Conservation (phyloP, 177 flowering plant genomes). For the Telopea speciosissima region DNA sequence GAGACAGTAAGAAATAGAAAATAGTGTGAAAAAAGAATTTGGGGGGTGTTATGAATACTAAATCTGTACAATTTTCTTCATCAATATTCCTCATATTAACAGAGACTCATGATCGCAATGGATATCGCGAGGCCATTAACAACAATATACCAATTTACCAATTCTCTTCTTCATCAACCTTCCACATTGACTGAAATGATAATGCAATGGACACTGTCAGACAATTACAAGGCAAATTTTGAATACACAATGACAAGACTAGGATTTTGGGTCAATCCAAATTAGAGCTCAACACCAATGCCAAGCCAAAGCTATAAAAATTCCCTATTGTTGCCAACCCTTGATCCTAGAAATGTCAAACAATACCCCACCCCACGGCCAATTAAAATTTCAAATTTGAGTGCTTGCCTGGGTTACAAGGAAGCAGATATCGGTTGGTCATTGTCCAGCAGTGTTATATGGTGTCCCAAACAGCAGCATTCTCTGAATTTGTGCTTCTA, state of each 20-base stretch:
- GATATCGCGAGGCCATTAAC: neutral
- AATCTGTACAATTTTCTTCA: neutral
- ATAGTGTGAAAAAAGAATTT: too few species aligned
- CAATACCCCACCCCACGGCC: neutral
- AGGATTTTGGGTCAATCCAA: neutral
- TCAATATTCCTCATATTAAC: neutral
- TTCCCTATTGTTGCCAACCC: neutral
- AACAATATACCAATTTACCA: too few species aligned
- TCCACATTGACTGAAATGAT: too few species aligned
- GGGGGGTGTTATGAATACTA: too few species aligned
- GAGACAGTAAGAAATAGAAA: too few species aligned
- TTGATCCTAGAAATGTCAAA: neutral
- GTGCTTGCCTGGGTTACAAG: neutral
- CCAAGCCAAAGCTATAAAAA: neutral
- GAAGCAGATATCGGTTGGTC: too few species aligned
- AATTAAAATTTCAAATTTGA: neutral
- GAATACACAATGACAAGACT: neutral
- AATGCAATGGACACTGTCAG: too few species aligned
- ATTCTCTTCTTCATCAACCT: too few species aligned
- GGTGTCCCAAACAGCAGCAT: too few species aligned
- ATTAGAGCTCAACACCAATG: neutral
- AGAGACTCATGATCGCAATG: neutral
- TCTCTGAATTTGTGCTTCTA: too few species aligned
- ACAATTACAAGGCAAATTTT: too few species aligned
- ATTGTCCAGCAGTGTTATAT: too few species aligned